phyloP scores from a whole-genome alignment of 176 grass and related monocot species.

The Carex pumila region DNA sequence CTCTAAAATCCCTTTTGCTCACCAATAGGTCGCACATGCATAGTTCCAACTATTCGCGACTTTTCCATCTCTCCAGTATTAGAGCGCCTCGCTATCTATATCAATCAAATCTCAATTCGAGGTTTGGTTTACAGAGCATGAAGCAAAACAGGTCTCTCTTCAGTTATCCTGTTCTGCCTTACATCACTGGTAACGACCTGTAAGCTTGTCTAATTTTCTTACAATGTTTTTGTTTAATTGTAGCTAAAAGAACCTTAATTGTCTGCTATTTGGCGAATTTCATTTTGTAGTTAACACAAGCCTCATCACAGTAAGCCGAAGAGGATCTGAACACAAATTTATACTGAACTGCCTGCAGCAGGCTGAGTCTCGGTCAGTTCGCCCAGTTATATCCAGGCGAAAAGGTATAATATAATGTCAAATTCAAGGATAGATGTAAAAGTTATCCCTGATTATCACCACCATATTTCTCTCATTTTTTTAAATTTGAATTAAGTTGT shows the following conservation, averaged over 20 bases:
- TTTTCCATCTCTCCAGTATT: constrained; percentile 11
- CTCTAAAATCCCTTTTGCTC: constrained; percentile 8
- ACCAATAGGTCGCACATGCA: constrained; percentile 12
- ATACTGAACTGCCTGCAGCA: background rate
- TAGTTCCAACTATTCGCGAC: constrained; percentile 11
- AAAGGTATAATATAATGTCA: background rate
- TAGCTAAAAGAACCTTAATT: background rate
- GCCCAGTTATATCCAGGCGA: constrained; percentile 2
- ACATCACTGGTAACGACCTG: constrained; percentile 6
- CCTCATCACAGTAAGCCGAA: background rate
- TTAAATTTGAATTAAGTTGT: background rate
- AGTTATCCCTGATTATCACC: background rate
- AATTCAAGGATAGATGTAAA: background rate
- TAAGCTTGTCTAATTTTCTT: background rate
- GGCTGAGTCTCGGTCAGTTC: background rate
- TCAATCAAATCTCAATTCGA: background rate
- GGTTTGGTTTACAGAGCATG: background rate
- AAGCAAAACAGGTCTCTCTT: background rate
- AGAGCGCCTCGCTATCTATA: background rate
- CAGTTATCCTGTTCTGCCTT: background rate
- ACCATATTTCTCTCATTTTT: background rate
- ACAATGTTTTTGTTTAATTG: background rate
- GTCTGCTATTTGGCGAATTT: background rate
- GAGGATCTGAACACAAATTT: background rate
- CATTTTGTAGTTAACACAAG: background rate